These are phyloP conservation scores for Aspergillus amoenus DNA, from an alignment of 2,329 filamentous ascomycete species.

Conservation along the genomic window DNA sequence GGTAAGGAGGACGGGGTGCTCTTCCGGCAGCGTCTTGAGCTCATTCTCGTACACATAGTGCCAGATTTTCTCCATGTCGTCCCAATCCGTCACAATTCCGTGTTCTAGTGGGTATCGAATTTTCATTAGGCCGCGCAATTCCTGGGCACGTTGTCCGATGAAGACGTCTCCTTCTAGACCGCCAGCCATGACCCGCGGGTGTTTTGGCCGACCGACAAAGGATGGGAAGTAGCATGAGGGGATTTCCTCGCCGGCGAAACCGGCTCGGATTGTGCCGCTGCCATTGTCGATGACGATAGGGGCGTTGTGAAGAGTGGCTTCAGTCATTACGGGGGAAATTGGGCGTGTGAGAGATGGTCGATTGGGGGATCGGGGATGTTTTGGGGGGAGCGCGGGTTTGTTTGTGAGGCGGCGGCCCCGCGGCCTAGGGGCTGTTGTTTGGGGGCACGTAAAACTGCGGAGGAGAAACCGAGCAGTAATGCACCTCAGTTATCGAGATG, in stretches of 20 bases:
- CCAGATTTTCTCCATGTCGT: slow-evolving; percentile 99
- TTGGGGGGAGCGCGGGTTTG: slow-evolving; percentile 19
- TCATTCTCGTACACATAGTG: slow-evolving; percentile 96
- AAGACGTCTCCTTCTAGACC: slow-evolving; percentile 96
- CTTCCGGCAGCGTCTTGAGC: slow-evolving; percentile 93
- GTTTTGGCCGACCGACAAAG: slow-evolving; percentile 94
- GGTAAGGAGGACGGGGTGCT: slow-evolving; percentile 95
- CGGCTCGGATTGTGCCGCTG: slow-evolving; percentile 93
- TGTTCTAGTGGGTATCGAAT: slow-evolving; percentile 95
- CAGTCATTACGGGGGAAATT: slow-evolving; percentile 53
- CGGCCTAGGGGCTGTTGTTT: slow-evolving; percentile 21
- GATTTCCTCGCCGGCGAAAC: slow-evolving; percentile 92
- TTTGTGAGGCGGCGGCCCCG: slow-evolving; percentile 32
- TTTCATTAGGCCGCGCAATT: slow-evolving; percentile 89
- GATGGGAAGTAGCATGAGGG: slow-evolving; percentile 98
- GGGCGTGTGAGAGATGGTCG: slow-evolving; percentile 5
- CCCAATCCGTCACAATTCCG: slow-evolving; percentile 98
- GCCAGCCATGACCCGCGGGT: slow-evolving; percentile 90
- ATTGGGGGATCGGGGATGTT: slow-evolving; percentile 12
- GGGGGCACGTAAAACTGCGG: slow-evolving; percentile 3
- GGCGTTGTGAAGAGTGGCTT: slow-evolving; percentile 81
- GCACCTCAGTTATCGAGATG: slow-evolving; percentile 9
- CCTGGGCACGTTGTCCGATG: slow-evolving; percentile 88
- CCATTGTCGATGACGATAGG: slow-evolving; percentile 99
- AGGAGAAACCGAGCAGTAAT: background rate